These are phyloP conservation scores for Vigna radiata DNA, from an alignment of 306 rosid species.

Conservation along the genomic window DNA sequence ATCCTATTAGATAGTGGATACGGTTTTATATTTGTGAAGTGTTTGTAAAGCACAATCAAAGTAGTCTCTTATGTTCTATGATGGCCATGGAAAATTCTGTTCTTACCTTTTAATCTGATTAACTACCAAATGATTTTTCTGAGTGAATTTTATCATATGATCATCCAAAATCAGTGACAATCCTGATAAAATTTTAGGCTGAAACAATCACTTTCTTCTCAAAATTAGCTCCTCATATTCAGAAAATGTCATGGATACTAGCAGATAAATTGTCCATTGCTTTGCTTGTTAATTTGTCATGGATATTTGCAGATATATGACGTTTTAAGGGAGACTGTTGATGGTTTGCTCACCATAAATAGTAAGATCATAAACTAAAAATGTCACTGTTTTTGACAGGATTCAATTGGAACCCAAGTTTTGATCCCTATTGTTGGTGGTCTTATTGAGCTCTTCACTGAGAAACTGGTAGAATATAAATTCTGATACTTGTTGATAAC, in stretches of 20 bases:
- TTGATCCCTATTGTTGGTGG: conserved; percentile 75
- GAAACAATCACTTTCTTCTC: conserved; percentile 21
- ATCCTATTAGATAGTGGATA: neutral
- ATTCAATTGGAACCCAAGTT: conserved; percentile 67
- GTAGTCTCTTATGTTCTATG: neutral
- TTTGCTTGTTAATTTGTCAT: neutral
- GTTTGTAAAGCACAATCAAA: conserved; percentile 1
- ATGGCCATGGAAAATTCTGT: neutral
- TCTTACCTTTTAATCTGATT: neutral
- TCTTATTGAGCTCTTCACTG: conserved; percentile 74
- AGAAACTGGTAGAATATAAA: conserved; percentile 57
- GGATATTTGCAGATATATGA: neutral
- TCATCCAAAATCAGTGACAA: neutral
- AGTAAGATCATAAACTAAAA: conserved; percentile 28
- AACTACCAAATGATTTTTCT: no score
- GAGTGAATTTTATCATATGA: no score
- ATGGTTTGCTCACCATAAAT: neutral
- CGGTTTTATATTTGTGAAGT: neutral
- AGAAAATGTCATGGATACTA: no score
- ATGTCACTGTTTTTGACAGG: conserved; percentile 51
- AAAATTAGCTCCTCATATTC: neutral
- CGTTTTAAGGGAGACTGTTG: conserved; percentile 1
- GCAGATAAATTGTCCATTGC: neutral
- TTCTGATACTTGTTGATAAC: conserved; percentile 2
- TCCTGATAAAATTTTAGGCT: conserved; percentile 1